A percentile compares a stretch with the other conserved stretches of the same genome.
phyloP scores from a whole-genome alignment of 2,329 filamentous ascomycete species.

The Aurifilum marmelostoma region DNA sequence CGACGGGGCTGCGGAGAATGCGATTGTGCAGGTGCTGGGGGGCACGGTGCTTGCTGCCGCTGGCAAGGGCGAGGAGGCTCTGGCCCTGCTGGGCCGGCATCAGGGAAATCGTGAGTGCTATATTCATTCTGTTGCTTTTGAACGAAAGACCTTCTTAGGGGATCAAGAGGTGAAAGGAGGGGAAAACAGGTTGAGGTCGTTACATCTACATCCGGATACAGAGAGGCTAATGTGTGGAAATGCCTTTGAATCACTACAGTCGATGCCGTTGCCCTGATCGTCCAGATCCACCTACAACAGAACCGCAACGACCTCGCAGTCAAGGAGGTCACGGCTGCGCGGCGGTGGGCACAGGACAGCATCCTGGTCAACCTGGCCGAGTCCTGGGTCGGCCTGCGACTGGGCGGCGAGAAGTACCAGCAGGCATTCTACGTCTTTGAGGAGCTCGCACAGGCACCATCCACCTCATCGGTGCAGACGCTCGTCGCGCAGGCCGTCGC shows the following conservation, averaged over 20 bases:
- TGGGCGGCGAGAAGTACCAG: constrained; percentile 94
- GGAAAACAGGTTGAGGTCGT: neutral
- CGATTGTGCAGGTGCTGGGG: constrained; percentile 77
- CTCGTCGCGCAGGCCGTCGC: constrained; percentile 88
- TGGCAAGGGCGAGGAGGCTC: constrained; percentile 82
- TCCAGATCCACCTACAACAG: constrained; percentile 89
- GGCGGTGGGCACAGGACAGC: constrained; percentile 94
- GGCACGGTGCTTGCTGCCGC: constrained; percentile 81
- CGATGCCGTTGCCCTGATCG: constrained; percentile 80
- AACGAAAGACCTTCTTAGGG: too few relatives aligned
- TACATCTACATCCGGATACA: neutral
- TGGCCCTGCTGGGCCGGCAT: constrained; percentile 78
- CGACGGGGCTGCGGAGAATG: constrained; percentile 73
- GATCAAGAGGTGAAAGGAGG: constrained; percentile 8
- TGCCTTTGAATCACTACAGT: constrained; percentile 52
- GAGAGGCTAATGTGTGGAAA: constrained; percentile 33
- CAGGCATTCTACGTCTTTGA: constrained; percentile 97
- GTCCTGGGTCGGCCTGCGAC: constrained; percentile 87
- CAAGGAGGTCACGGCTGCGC: constrained; percentile 84
- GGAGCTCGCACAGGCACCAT: constrained; percentile 86
- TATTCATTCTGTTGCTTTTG: neutral
- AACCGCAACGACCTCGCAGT: constrained; percentile 89
- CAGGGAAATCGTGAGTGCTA: constrained; percentile 75
- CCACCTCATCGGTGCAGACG: constrained; percentile 74
- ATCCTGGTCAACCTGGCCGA: constrained; percentile 92